Percentiles rank a stretch among this genome's conserved stretches.
phyloP scores from a whole-genome alignment of 1,284 basidiomycete genomes.

The Trichosporon inkin region DNA sequence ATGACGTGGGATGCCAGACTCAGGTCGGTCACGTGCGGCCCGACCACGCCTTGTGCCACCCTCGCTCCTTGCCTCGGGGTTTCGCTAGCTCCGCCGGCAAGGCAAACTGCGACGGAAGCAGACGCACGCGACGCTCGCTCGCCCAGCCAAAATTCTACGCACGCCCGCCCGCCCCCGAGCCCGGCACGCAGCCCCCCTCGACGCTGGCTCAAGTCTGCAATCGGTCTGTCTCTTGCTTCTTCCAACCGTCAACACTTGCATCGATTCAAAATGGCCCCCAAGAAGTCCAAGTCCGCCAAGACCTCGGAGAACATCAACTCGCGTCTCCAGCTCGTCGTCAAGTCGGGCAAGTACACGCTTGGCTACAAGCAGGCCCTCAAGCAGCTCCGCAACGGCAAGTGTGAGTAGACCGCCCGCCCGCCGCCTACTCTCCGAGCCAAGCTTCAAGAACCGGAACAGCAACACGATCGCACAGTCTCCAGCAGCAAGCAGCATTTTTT shows the following conservation, averaged over 20 bases:
- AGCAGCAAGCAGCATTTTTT: no score
- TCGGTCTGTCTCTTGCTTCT: not conserved
- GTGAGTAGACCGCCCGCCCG: slow-evolving; percentile 61
- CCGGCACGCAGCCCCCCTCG: not conserved
- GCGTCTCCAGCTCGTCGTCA: slow-evolving; percentile 94
- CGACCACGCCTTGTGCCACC: not conserved
- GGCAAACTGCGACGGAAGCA: not conserved
- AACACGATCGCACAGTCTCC: no score
- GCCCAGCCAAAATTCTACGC: not conserved
- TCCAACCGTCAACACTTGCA: slow-evolving; percentile 8
- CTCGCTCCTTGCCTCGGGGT: not conserved
- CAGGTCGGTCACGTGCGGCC: not conserved
- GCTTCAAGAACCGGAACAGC: not conserved
- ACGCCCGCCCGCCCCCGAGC: not conserved
- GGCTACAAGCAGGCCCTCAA: slow-evolving; percentile 98
- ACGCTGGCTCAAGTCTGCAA: not conserved
- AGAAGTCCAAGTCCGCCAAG: slow-evolving; percentile 84
- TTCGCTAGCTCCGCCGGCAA: not conserved
- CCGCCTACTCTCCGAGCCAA: slow-evolving; percentile 13
- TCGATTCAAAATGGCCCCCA: slow-evolving; percentile 9
- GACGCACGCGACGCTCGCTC: not conserved
- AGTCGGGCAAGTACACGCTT: slow-evolving; percentile 77
- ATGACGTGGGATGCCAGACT: not conserved
- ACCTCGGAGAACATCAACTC: slow-evolving; percentile 92
- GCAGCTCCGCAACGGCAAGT: slow-evolving; percentile 97